Evolutionary conservation across 306 rosid species (phyloP).

Genomic region (Quillaja saponaria): DNA sequence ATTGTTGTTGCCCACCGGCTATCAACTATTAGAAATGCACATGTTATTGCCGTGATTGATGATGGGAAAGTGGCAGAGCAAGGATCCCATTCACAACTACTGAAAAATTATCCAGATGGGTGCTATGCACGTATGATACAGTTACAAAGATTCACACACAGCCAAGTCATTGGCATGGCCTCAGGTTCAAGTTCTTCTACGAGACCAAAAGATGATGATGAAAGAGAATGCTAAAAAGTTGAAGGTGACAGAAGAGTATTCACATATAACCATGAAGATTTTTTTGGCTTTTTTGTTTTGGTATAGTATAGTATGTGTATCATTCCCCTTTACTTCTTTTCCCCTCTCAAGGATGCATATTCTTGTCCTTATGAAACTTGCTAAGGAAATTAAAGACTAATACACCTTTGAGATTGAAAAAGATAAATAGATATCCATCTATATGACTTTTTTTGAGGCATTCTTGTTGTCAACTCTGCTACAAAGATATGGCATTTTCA

Average conservation of each 20-base stretch:
- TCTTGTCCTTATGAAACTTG: constrained; percentile 39
- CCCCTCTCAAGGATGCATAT: constrained; percentile 35
- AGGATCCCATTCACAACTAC: constrained; percentile 92
- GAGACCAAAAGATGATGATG: constrained; percentile 65
- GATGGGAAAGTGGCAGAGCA: constrained; percentile 98
- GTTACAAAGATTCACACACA: constrained; percentile 80
- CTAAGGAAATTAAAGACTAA: constrained; percentile 42
- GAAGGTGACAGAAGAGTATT: constrained; percentile 43
- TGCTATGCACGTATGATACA: constrained; percentile 91
- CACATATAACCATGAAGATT: constrained; percentile 45
- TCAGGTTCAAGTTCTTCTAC: constrained; percentile 80
- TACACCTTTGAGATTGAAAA: constrained; percentile 48
- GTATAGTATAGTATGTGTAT: constrained; percentile 63
- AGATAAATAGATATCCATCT: constrained; percentile 36
- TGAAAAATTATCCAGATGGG: constrained; percentile 88
- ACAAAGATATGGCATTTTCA: not conserved
- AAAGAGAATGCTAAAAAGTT: constrained; percentile 52
- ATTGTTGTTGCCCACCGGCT: constrained; percentile 89
- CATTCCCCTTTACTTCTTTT: constrained; percentile 32
- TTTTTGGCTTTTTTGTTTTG: constrained; percentile 52
- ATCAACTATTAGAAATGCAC: constrained; percentile 84
- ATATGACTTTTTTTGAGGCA: constrained; percentile 15
- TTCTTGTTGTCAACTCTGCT: constrained; percentile 11
- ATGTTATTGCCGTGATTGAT: constrained; percentile 86
- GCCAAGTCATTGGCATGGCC: constrained; percentile 82